Percentiles rank a stretch among this genome's conserved stretches.
These are phyloP conservation scores for Mortierella polycephala DNA, from an alignment of 371 early-diverging fungal genomes.

Conservation along the genomic window DNA sequence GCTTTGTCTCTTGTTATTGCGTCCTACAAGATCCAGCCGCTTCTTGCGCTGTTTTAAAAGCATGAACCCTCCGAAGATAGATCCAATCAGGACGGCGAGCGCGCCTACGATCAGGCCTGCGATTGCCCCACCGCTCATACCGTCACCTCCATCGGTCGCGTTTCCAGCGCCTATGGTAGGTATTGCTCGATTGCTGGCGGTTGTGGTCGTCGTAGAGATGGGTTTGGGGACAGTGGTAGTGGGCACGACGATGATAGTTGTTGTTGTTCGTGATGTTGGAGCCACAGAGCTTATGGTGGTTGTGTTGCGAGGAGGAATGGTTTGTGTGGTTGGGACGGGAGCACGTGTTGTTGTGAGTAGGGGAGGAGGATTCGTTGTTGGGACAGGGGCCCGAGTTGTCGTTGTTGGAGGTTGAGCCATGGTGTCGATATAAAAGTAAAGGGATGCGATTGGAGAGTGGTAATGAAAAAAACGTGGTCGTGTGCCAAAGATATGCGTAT, in stretches of 20 bases:
- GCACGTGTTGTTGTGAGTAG: not conserved
- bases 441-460: too few species aligned
- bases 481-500: too few species aligned
- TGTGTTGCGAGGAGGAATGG: not conserved
- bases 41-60: slow-evolving; percentile 41
- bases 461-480: too few species aligned
- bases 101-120: slow-evolving; percentile 25
- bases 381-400: too few species aligned
- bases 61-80: slow-evolving; percentile 42
- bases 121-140: slow-evolving; percentile 34
- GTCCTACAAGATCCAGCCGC: slow-evolving; percentile 31
- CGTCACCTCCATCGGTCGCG: not conserved
- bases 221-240: not conserved
- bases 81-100: slow-evolving; percentile 20
- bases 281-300: not conserved
- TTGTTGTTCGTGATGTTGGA: not conserved
- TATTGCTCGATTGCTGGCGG: not conserved
- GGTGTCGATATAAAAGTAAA: too few species aligned
- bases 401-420: not conserved
- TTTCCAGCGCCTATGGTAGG: not conserved
- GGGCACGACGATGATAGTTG: not conserved
- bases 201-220: not conserved
- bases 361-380: not conserved
- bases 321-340: not conserved
- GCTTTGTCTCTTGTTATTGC: slow-evolving; percentile 1